Conservation (phyloP, 805 yeast species). For the Candida hispaniensis region DNA sequence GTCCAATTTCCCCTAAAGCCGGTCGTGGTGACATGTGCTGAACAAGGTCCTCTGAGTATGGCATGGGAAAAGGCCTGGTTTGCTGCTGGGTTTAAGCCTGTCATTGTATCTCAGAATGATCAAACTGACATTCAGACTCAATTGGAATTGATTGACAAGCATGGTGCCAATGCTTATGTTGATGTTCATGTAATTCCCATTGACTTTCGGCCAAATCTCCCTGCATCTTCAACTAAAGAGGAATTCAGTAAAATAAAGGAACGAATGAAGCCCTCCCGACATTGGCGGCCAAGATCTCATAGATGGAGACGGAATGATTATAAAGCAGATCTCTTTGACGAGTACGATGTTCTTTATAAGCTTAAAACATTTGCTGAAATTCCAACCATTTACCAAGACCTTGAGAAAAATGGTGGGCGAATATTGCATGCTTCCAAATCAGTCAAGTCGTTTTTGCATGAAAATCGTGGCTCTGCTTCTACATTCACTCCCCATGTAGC, state of each 20-base stretch:
- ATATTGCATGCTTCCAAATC: background rate
- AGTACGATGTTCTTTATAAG: constrained; percentile 4
- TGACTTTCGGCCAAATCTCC: constrained; percentile 13
- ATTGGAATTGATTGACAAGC: constrained; percentile 1
- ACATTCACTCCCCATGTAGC: background rate
- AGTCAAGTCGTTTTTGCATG: no score
- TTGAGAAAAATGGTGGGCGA: constrained; percentile 6
- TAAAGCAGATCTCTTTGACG: constrained; percentile 4
- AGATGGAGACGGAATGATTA: constrained; percentile 11
- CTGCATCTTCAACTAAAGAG: constrained; percentile 10
- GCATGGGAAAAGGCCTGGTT: constrained; percentile 15
- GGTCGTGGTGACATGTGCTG: constrained; percentile 4
- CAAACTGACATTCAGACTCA: constrained; percentile 3
- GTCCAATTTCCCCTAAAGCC: constrained; percentile 5
- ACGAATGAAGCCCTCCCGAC: background rate
- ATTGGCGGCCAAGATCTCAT: no score
- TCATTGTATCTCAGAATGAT: background rate
- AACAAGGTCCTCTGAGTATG: background rate
- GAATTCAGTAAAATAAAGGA: constrained; percentile 6
- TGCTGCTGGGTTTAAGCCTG: constrained; percentile 11
- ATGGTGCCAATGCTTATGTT: constrained; percentile 1
- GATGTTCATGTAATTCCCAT: constrained; percentile 6
- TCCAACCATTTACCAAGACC: constrained; percentile 1
- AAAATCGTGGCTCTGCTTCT: background rate
- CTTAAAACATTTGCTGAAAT: background rate